Conservation (phyloP, 305 asterid genomes). For the Ajuga reptans region DNA sequence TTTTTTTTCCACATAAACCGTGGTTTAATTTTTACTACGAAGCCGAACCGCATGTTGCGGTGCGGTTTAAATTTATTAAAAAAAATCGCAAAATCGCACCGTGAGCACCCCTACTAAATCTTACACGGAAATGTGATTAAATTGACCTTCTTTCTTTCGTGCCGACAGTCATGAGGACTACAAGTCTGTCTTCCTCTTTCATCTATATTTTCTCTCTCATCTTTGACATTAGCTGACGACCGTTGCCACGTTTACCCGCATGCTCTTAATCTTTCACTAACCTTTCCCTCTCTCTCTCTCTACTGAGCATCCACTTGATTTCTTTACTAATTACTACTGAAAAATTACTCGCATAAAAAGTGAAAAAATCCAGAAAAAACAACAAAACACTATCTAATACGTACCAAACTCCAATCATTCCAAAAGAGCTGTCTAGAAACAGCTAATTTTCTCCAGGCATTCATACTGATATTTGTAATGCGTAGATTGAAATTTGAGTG, state of each 20-base stretch:
- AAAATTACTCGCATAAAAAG: neutral
- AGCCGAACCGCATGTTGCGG: too few species aligned
- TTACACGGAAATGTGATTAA: too few species aligned
- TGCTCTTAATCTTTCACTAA: conserved; percentile 5
- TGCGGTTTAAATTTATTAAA: too few species aligned
- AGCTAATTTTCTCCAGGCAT: neutral
- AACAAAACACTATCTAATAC: neutral
- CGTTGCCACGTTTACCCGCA: conserved; percentile 11
- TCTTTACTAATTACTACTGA: conserved; percentile 15
- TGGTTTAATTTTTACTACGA: too few species aligned
- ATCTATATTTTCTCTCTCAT: neutral
- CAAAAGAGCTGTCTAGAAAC: conserved; percentile 10
- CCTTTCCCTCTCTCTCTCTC: conserved; percentile 6
- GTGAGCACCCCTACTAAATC: too few species aligned
- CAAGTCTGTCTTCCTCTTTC: neutral
- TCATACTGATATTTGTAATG: conserved; percentile 8
- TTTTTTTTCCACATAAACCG: too few species aligned
- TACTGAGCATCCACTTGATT: conserved; percentile 24
- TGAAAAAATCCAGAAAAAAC: conserved; percentile 2
- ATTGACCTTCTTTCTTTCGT: neutral
- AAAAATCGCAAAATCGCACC: too few species aligned
- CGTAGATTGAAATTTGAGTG: conserved; percentile 17
- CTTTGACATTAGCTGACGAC: conserved; percentile 15
- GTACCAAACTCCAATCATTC: neutral
- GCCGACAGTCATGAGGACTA: neutral